Percentiles rank a stretch among this genome's conserved stretches.
phyloP scores from a whole-genome alignment of 2,329 filamentous ascomycete genomes.

The Monosporascus sp. region DNA sequence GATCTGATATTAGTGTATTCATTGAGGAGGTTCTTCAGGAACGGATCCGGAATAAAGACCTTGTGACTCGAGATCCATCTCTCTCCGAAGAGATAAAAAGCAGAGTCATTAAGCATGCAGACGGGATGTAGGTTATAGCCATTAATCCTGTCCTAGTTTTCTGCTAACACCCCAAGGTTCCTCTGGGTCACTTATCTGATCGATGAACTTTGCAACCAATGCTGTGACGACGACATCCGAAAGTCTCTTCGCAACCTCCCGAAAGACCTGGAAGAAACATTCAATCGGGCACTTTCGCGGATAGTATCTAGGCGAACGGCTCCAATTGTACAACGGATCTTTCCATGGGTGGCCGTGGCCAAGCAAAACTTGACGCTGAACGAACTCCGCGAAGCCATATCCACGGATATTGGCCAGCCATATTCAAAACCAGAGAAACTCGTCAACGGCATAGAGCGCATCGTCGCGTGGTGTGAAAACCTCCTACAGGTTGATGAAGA shows the following conservation, averaged over 20 bases:
- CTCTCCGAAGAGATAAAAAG: constrained; percentile 18
- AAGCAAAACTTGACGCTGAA: constrained; percentile 27
- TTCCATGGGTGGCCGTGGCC: constrained; percentile 27
- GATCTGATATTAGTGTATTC: constrained; percentile 16
- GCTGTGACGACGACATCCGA: constrained; percentile 18
- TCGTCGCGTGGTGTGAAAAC: constrained; percentile 11
- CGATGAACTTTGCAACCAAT: constrained; percentile 9
- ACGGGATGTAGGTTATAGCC: constrained; percentile 27
- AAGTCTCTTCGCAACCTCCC: constrained; percentile 23
- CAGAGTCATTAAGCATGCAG: constrained; percentile 20
- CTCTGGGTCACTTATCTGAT: constrained; percentile 15
- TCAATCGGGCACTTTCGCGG: background rate
- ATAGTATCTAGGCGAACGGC: constrained; percentile 5
- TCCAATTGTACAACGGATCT: constrained; percentile 16
- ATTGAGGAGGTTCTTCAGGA: constrained; percentile 11
- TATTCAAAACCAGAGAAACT: constrained; percentile 17
- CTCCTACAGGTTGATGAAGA: constrained; percentile 14
- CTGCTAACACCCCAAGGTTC: constrained; percentile 7
- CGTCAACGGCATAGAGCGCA: constrained; percentile 20
- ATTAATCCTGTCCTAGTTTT: background rate
- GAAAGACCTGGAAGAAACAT: constrained; percentile 23
- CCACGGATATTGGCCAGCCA: constrained; percentile 26
- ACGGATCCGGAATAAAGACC: constrained; percentile 4
- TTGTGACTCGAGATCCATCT: constrained; percentile 5
- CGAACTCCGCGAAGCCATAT: constrained; percentile 31